Conservation (phyloP, 179 eudicot species). For the Beta corolliflora region DNA sequence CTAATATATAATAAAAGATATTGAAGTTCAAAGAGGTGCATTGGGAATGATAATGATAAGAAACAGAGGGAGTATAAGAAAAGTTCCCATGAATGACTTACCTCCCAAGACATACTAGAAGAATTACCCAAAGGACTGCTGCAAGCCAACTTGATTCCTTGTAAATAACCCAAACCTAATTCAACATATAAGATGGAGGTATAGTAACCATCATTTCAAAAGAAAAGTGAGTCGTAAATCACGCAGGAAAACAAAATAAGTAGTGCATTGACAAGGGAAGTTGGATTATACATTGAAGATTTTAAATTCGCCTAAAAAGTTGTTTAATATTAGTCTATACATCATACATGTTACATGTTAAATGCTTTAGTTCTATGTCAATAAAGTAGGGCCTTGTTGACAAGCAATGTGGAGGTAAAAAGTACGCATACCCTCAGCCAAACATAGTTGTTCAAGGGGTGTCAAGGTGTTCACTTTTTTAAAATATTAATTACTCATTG, state of each 20-base stretch:
- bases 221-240: neutral
- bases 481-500: neutral
- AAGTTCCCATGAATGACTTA: constrained; percentile 31
- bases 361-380: no score
- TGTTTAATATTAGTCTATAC: neutral
- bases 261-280: neutral
- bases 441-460: neutral
- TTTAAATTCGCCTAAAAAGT: neutral
- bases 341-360: neutral
- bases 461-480: no score
- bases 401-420: neutral
- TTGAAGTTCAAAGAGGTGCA: no score
- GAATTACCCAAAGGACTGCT: constrained; percentile 47
- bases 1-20: no score
- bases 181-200: constrained; percentile 14
- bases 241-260: neutral
- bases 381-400: no score
- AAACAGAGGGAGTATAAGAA: no score
- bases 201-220: neutral
- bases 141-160: constrained; percentile 62
- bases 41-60: no score
- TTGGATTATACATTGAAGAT: neutral
- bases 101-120: constrained; percentile 68
- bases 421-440: neutral
- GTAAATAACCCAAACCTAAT: constrained; percentile 68